Evolutionary conservation across 495 filamentous ascomycete species (phyloP).

Genomic region (Aspergillus carlsbadensis): DNA sequence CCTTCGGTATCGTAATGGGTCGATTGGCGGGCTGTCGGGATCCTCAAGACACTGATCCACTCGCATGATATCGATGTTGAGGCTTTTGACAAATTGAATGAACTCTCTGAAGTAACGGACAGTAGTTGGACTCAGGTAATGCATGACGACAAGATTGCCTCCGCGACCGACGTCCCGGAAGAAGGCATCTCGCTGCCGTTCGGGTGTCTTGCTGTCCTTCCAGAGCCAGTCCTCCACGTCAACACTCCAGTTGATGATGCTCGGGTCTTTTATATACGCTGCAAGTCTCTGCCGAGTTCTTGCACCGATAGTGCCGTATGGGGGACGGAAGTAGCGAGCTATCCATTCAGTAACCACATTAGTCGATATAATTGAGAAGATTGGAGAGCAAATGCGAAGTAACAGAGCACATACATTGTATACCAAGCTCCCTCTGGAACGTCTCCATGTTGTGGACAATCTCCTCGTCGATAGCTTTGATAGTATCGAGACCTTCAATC

Average conservation of each 20-base stretch:
- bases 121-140: conserved; percentile 69
- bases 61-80: conserved; percentile 69
- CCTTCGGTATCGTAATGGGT: background rate
- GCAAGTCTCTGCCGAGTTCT: conserved; percentile 66
- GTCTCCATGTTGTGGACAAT: conserved; percentile 61
- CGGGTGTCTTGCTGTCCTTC: conserved; percentile 62
- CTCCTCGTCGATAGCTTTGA: conserved; percentile 67
- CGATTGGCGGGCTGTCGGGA: conserved; percentile 46
- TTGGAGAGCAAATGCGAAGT: background rate
- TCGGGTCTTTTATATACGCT: conserved; percentile 45
- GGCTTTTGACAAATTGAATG: conserved; percentile 65
- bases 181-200: conserved; percentile 76
- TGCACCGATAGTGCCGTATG: conserved; percentile 73
- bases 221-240: conserved; percentile 81
- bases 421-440: conserved; percentile 50
- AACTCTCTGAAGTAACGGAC: conserved; percentile 67
- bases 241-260: conserved; percentile 72
- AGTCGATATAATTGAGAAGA: background rate
- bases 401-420: conserved; percentile 30
- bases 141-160: conserved; percentile 74
- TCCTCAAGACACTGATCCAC: conserved; percentile 80
- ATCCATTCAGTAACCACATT: conserved; percentile 2
- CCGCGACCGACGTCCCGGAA: conserved; percentile 62
- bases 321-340: conserved; percentile 70
- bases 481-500: conserved; percentile 62